Conservation (phyloP, 306 rosid species). For the Mimosa pudica region DNA sequence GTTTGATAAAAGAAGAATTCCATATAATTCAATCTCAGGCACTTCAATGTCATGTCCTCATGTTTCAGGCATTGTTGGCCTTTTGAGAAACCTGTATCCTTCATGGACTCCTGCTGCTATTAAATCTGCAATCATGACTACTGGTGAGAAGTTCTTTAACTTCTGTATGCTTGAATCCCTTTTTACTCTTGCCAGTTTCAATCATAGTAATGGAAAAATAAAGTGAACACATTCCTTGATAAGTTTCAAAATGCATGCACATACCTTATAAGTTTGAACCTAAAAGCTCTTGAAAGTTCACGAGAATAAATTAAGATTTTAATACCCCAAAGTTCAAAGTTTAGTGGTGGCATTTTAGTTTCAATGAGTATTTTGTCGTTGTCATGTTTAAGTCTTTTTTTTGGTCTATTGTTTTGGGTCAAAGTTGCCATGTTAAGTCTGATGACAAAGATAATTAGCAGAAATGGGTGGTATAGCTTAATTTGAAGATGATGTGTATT, state of each 20-base stretch:
- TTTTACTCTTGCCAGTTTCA: background rate
- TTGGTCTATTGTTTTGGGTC: too few species aligned
- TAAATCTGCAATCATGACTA: constrained; percentile 96
- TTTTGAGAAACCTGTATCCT: constrained; percentile 70
- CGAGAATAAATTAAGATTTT: background rate
- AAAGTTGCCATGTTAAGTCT: background rate
- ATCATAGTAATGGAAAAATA: background rate
- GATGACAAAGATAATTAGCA: background rate
- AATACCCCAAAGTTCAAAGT: background rate
- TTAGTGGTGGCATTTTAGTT: background rate
- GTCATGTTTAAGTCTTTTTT: background rate
- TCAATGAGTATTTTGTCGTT: background rate
- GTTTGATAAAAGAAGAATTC: constrained; percentile 63
- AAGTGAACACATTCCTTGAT: background rate
- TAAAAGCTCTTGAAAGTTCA: background rate
- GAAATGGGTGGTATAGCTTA: background rate
- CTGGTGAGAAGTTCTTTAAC: constrained; percentile 47
- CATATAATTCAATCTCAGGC: constrained; percentile 73
- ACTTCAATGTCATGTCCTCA: constrained; percentile 99
- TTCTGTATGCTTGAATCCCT: background rate
- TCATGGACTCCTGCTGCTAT: constrained; percentile 92
- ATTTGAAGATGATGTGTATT: background rate
- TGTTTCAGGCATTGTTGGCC: constrained; percentile 75
- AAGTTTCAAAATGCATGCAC: background rate
- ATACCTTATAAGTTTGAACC: background rate